Base-by-base conservation (phyloP, 2,329 filamentous ascomycete species). In the Parascedosporium putredinis region DNA sequence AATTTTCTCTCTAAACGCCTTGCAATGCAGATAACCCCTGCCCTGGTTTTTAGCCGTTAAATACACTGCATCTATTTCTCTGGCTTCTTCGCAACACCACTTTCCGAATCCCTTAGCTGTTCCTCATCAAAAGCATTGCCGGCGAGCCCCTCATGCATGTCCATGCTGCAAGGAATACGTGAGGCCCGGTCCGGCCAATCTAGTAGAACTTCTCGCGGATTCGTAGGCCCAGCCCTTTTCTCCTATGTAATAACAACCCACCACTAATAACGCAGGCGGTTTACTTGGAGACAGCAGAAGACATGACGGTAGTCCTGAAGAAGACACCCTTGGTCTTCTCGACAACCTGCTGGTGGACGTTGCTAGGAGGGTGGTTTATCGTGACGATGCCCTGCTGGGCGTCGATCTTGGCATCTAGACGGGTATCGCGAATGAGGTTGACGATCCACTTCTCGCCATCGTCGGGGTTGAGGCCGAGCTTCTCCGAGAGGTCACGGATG, bases 401-500 rank as follows among this genome's bases (percentile, higher is more conserved):
- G 73, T 98, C 93, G 65, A 97, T 97, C 81, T 98, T 98, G 62
- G 93, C 93, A 64, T 98, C 93, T 55, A 98, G 86, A 55, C 90
- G 81, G 22, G 93, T 98, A 71, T 98, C 93, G 56, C 93, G 85
- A 71, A 98, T 98, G 56, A 98, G 79, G 75, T 98, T 98, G 60
- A 98, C 93, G 63, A 98, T 98, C 93, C 93, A 98, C 77, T 98
- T 98, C 81, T 98, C 93, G 61, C 93, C 93, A 63, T 97, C 93
- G 64, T 95, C 88, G 61, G 90, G 84, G 65, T 86, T 88, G 56
- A 98, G 78, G 57, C 91, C 93, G 53, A 98, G 82, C 66, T 93
- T 87, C 55, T 83, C 85, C 56, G 89, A 95, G 52, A 98, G 80
- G 61, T 97, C 93, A 79, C 90, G 89, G 67, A 98, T 97, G 67